Evolutionary conservation across 2,329 filamentous ascomycete genomes (phyloP).

Genomic region (Daldinia sp.): DNA sequence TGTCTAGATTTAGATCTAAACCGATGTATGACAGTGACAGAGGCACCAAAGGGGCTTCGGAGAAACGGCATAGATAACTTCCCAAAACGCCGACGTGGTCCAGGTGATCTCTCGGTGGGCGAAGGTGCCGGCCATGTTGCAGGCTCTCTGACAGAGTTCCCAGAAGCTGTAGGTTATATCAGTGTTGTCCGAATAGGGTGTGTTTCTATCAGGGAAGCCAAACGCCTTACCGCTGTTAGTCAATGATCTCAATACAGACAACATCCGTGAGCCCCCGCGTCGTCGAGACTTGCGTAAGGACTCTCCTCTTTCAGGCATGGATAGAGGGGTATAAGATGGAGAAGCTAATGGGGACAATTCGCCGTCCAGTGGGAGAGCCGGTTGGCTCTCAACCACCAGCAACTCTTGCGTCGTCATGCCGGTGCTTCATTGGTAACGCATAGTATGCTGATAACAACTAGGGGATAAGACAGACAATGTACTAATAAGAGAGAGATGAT

Average conservation of each 20-base stretch:
- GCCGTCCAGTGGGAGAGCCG: slow-evolving; percentile 38
- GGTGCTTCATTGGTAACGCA: slow-evolving; percentile 30
- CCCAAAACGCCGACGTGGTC: slow-evolving; percentile 46
- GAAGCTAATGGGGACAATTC: slow-evolving; percentile 39
- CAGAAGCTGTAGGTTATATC: slow-evolving; percentile 42
- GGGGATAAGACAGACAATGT: slow-evolving; percentile 12
- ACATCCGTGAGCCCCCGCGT: slow-evolving; percentile 57
- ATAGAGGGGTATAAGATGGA: slow-evolving; percentile 45
- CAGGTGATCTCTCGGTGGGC: slow-evolving; percentile 41
- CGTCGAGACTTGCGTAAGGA: slow-evolving; percentile 55
- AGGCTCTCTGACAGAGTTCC: slow-evolving; percentile 42
- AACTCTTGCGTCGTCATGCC: slow-evolving; percentile 48
- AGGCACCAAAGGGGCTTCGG: slow-evolving; percentile 55
- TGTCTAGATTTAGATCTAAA: slow-evolving; percentile 54
- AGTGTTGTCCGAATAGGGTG: slow-evolving; percentile 12
- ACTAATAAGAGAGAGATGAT: slow-evolving; percentile 25
- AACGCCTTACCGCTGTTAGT: slow-evolving; percentile 54
- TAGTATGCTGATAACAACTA: slow-evolving; percentile 16
- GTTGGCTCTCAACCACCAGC: slow-evolving; percentile 37
- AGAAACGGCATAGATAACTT: slow-evolving; percentile 58
- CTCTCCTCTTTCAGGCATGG: slow-evolving; percentile 44
- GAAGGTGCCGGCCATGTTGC: slow-evolving; percentile 44
- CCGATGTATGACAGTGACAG: slow-evolving; percentile 59
- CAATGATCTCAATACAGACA: slow-evolving; percentile 58
- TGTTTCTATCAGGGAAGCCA: background rate